Base-by-base conservation (phyloP, 2,329 filamentous ascomycete genomes). In the Aspergillus tanneri region DNA sequence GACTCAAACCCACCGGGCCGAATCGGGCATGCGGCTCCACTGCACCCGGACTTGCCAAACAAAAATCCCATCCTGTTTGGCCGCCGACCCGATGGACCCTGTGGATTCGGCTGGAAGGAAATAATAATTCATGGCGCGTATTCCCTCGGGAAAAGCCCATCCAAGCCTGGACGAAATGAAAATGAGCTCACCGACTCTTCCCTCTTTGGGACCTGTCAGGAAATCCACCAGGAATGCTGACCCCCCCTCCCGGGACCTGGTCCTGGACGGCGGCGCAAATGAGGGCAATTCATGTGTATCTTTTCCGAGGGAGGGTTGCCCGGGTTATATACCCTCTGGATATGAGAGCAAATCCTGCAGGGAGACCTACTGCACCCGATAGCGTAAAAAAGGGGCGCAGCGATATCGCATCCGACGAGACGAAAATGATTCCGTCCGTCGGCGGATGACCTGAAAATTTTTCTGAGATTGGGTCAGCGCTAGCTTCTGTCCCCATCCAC, bases 21-120 rank as follows among this genome's bases (percentile, higher is more conserved):
- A 60, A 50, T 60, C 57, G 57, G 57, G 54, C 40, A 57, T 55
- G 54, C 56, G 55, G 57, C 57, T 60, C 57, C 57, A 60, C 57
- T 41, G 14, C 34, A 39, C 46, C 55, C 49, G 55, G 50, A 38
- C 47, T 56, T 47, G 43, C 45, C 43, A 43, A 24, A 30, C 18
- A 45, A 47, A 18, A 19, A 23, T 32, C 24, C 12, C 30, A 30
- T 45, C 19, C n/a, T 37, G 9, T 37, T 37, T 42, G 14, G 16
- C 16, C 9, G 18, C 8, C 25, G 18, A 3, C 7, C 28, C 34
- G 37, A 28, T 41, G 41, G 38, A 43, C 19, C 38, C 21, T 35
- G 25, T 43, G 12, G 21, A 43, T 39, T 53, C 50, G 53, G 53
- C 25, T 55, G 45, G 48, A 51, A 38, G 48, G 53, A 50, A 50